A percentile compares a stretch with the other conserved stretches of the same genome.
Conservation (phyloP, 805 yeast species). For the Wickerhamiella sorbophila region DNA sequence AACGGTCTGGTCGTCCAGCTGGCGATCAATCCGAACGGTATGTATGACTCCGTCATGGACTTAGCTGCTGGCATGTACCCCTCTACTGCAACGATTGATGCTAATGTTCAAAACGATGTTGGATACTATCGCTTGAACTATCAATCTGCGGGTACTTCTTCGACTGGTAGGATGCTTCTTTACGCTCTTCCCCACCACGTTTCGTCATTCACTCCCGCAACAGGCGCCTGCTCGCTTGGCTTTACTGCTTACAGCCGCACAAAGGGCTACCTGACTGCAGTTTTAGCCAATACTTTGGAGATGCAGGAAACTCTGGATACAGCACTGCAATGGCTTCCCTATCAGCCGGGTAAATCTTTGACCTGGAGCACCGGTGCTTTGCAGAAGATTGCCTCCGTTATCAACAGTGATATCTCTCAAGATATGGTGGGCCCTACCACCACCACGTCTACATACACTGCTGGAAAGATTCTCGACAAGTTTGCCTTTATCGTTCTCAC, state of each 20-base stretch:
- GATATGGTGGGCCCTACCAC: conserved; percentile 46
- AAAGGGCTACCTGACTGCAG: conserved; percentile 29
- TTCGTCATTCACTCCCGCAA: conserved; percentile 28
- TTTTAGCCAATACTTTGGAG: conserved; percentile 21
- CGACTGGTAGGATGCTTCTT: conserved; percentile 30
- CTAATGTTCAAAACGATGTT: conserved; percentile 32
- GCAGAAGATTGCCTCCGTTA: conserved; percentile 32
- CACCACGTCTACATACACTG: conserved; percentile 74
- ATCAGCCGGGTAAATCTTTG: conserved; percentile 31
- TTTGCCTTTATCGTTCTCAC: conserved; percentile 77
- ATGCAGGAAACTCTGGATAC: conserved; percentile 30
- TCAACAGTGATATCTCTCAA: conserved; percentile 37
- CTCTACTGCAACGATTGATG: conserved; percentile 34
- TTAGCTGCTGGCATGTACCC: conserved; percentile 56
- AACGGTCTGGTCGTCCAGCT: conserved; percentile 34
- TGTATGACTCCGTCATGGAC: conserved; percentile 37
- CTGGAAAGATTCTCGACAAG: conserved; percentile 81
- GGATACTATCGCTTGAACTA: conserved; percentile 39
- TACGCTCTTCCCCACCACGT: conserved; percentile 62
- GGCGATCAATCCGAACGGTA: conserved; percentile 32
- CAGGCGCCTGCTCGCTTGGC: conserved; percentile 20
- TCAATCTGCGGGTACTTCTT: conserved; percentile 36
- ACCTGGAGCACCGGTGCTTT: conserved; percentile 27
- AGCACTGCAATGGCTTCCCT: conserved; percentile 40
- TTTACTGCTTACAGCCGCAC: conserved; percentile 34